Conservation (phyloP, 2,329 filamentous ascomycete species). For the Calonectria crousiana region DNA sequence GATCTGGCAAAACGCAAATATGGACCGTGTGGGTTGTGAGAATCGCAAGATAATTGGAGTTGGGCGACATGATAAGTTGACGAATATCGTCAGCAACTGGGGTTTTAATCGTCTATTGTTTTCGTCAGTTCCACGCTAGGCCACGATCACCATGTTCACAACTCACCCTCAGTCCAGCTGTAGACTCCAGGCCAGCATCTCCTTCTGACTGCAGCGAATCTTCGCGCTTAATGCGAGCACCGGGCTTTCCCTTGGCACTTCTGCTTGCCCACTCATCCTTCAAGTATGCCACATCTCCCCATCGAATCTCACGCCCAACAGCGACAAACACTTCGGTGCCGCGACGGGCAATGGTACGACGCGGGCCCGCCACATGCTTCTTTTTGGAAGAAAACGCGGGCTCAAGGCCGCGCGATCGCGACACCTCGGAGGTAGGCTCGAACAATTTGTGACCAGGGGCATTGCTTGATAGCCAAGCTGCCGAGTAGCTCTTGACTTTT, state of each 20-base stretch:
- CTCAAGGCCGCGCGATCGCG: constrained; percentile 53
- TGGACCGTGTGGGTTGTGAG: constrained; percentile 90
- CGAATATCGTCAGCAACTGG: constrained; percentile 85
- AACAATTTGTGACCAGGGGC: constrained; percentile 86
- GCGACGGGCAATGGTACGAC: constrained; percentile 80
- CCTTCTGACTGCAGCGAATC: constrained; percentile 54
- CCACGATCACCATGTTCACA: background rate
- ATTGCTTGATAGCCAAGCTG: constrained; percentile 85
- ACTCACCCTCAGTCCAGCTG: constrained; percentile 51
- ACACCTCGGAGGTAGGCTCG: constrained; percentile 58
- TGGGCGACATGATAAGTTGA: constrained; percentile 87
- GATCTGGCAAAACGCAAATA: constrained; percentile 86
- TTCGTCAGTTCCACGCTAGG: background rate
- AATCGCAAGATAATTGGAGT: constrained; percentile 84
- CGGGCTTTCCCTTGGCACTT: constrained; percentile 45
- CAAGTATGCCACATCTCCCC: constrained; percentile 85
- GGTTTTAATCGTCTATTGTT: constrained; percentile 76
- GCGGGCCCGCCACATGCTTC: constrained; percentile 61
- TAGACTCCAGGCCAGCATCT: constrained; percentile 42
- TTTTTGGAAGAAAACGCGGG: constrained; percentile 58
- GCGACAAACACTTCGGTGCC: constrained; percentile 92
- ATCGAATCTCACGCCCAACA: constrained; percentile 89
- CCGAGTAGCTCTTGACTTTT: constrained; percentile 86
- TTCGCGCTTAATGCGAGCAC: constrained; percentile 62
- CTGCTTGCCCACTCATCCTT: constrained; percentile 69